phyloP scores from a whole-genome alignment of 345 rosid genomes.

The Eucalyptus coolabah region DNA sequence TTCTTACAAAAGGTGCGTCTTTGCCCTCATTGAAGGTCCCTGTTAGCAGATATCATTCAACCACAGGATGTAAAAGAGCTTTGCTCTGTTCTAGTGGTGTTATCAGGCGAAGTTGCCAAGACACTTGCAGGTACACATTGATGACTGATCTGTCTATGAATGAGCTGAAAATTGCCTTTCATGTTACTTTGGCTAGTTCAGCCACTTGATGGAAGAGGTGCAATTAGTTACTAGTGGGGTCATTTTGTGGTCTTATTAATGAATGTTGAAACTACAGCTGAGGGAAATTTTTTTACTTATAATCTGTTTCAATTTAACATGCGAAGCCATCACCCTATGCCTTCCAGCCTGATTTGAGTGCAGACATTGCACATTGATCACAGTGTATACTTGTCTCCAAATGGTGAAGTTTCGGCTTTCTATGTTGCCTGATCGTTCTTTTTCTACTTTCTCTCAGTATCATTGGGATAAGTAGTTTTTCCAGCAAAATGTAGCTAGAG shows the following conservation, averaged over 20 bases:
- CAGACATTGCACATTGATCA: not conserved
- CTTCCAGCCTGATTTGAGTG: not conserved
- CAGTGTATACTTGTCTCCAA: not conserved
- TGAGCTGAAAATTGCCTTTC: not conserved
- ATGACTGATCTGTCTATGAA: not conserved
- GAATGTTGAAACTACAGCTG: not conserved
- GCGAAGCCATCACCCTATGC: not conserved
- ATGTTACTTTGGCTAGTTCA: not conserved
- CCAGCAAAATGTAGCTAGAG: not conserved
- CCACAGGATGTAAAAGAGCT: slow-evolving; percentile 88
- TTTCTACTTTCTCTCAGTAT: not conserved
- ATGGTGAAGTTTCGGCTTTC: not conserved
- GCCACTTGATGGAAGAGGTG: not conserved
- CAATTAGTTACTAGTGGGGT: not conserved
- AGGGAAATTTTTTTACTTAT: not conserved
- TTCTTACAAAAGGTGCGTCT: slow-evolving; percentile 2
- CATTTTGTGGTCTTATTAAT: not conserved
- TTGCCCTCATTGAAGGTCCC: slow-evolving; percentile 53
- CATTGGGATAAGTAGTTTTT: not conserved
- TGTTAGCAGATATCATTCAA: slow-evolving; percentile 88
- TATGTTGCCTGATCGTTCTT: not conserved
- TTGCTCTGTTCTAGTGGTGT: slow-evolving; percentile 86
- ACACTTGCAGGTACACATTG: slow-evolving; percentile 50
- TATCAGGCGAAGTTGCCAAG: slow-evolving; percentile 72
- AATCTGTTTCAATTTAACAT: not conserved